A percentile compares a stretch with the other conserved stretches of the same genome.
phyloP scores from a whole-genome alignment of 352 stramenopile genomes.

The Peronospora farinosa region DNA sequence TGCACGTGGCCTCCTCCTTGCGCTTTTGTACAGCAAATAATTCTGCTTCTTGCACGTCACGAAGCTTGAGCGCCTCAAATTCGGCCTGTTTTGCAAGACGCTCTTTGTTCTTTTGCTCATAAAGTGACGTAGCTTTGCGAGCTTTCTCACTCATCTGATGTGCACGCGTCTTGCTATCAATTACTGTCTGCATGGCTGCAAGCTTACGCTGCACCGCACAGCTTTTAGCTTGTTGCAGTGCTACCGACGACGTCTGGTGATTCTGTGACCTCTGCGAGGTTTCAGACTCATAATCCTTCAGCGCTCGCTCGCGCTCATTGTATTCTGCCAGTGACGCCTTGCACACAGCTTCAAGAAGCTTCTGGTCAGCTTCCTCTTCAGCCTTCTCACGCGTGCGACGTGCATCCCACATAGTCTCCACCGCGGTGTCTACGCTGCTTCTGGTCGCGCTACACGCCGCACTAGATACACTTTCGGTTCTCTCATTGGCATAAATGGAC shows the following conservation, averaged over 20 bases:
- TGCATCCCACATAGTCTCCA: slow-evolving; percentile 62
- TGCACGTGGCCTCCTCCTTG: slow-evolving; percentile 55
- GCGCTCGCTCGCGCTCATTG: slow-evolving; percentile 57
- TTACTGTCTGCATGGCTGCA: slow-evolving; percentile 65
- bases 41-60: slow-evolving; percentile 36
- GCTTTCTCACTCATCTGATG: slow-evolving; percentile 59
- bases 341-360: slow-evolving; percentile 72
- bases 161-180: slow-evolving; percentile 60
- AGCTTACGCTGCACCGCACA: slow-evolving; percentile 57
- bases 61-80: slow-evolving; percentile 36
- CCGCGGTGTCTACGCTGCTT: slow-evolving; percentile 31
- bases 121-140: slow-evolving; percentile 49
- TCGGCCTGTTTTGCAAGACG: slow-evolving; percentile 50
- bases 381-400: slow-evolving; percentile 44
- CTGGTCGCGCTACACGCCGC: slow-evolving; percentile 18
- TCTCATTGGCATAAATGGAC: slow-evolving; percentile 4
- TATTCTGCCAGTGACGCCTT: slow-evolving; percentile 70
- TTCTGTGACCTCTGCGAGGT: slow-evolving; percentile 27
- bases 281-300: slow-evolving; percentile 48
- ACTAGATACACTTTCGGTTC: slow-evolving; percentile 11
- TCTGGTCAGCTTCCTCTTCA: slow-evolving; percentile 55
- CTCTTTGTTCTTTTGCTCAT: slow-evolving; percentile 51
- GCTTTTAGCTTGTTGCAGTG: slow-evolving; percentile 36
- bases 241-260: slow-evolving; percentile 27
- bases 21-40: slow-evolving; percentile 46